Percentiles rank a stretch among this genome's conserved stretches.
Evolutionary conservation across 2,329 filamentous ascomycete species (phyloP).

Genomic region (Exserohilum turcica): DNA sequence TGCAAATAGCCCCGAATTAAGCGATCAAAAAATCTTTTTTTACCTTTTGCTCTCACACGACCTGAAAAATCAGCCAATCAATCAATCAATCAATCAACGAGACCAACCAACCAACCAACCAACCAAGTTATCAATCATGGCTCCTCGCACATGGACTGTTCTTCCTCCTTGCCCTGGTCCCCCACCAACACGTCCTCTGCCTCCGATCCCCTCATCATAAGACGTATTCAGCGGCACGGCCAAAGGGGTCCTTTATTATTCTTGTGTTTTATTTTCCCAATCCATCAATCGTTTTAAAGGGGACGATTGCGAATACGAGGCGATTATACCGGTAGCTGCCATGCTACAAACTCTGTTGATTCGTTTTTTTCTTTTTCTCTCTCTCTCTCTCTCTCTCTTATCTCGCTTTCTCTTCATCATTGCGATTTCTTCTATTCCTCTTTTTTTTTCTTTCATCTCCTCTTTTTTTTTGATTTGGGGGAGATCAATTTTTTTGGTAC

Average conservation of each 20-base stretch:
- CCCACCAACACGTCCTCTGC: slow-evolving; percentile 3
- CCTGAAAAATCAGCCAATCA: background rate
- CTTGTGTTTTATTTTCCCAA: too few species aligned
- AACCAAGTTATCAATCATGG: background rate
- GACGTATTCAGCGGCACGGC: background rate
- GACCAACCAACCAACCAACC: background rate
- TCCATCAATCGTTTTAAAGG: background rate
- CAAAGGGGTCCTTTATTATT: too few species aligned
- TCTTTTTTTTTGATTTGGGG: too few species aligned
- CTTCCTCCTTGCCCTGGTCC: slow-evolving; percentile 6
- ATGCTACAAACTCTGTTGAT: background rate
- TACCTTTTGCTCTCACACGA: too few species aligned
- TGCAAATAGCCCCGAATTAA: too few species aligned
- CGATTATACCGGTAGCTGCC: slow-evolving; percentile 2
- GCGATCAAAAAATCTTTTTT: too few species aligned
- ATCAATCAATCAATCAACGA: background rate
- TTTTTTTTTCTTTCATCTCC: too few species aligned
- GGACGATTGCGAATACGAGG: background rate
- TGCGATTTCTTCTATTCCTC: too few species aligned
- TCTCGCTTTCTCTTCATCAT: too few species aligned
- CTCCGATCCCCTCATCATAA: slow-evolving; percentile 1
- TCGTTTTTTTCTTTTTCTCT: background rate
- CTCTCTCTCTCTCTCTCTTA: too few species aligned
- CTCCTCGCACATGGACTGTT: slow-evolving; percentile 2
- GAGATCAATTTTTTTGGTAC: too few species aligned